A percentile compares a stretch with the other conserved stretches of the same genome.
These are phyloP conservation scores for Metschnikowia lochheadii DNA, from an alignment of 805 yeast species.

Conservation along the genomic window DNA sequence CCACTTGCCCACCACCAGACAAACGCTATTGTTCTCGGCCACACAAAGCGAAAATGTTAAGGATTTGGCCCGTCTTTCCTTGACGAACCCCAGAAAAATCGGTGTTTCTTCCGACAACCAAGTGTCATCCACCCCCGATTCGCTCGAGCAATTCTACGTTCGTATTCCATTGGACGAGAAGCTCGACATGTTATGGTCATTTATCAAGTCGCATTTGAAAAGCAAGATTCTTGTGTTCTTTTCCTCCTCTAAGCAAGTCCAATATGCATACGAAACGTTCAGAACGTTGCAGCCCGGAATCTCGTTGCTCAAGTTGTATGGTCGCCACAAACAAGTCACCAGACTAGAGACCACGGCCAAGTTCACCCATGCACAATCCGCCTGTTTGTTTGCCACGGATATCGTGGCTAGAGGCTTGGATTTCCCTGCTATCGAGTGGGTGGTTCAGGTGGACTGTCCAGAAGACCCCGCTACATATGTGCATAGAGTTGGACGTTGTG, in stretches of 20 bases:
- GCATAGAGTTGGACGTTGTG: constrained; percentile 87
- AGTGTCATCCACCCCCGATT: constrained; percentile 72
- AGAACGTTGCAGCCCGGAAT: constrained; percentile 90
- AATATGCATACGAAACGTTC: constrained; percentile 82
- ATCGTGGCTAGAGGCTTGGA: constrained; percentile 90
- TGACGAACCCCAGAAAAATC: constrained; percentile 53
- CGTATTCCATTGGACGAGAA: constrained; percentile 72
- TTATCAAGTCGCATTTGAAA: constrained; percentile 77
- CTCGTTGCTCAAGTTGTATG: constrained; percentile 78
- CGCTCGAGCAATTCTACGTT: constrained; percentile 79
- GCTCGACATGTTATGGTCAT: constrained; percentile 80
- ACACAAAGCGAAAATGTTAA: constrained; percentile 81
- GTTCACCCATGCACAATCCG: constrained; percentile 72
- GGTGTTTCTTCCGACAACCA: constrained; percentile 42
- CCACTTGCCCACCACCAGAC: constrained; percentile 76
- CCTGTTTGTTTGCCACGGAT: constrained; percentile 85
- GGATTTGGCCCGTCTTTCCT: constrained; percentile 77
- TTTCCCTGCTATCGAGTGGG: constrained; percentile 93
- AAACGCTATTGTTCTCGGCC: constrained; percentile 81
- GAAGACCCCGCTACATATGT: constrained; percentile 87
- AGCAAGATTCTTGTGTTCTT: constrained; percentile 76
- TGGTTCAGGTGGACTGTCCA: constrained; percentile 87
- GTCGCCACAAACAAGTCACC: constrained; percentile 87
- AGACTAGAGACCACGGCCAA: constrained; percentile 77
- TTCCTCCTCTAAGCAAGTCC: constrained; percentile 87